Base-by-base conservation (phyloP, 176 grass and related monocot species). In the Chloris gayana region DNA sequence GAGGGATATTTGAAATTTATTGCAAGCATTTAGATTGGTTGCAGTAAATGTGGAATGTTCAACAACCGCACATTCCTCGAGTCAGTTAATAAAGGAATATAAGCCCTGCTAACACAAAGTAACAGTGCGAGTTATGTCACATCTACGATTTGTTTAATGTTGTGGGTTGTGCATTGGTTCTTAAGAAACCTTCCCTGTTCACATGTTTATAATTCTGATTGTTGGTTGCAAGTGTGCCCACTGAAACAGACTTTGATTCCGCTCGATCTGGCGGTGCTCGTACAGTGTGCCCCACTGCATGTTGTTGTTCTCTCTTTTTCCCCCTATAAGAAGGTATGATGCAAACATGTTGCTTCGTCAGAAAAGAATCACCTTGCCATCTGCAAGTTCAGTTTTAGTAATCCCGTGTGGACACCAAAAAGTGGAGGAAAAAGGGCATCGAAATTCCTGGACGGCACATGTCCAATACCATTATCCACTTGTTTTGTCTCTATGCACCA, bases 391-490 rank as follows among this genome's bases (percentile, higher is more conserved):
- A 56, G 22, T 56, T 56, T 22, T 56, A n/a, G 19, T 56, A 2
- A n/a, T 56, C 53, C 53, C 0, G 41, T 69, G 21, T 25, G 76
- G 64, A 22, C 25, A 47, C 19, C 21, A 71, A 31, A 22, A 46
- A 35, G 25, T 32, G 53, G 12, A 66, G 57, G 62, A 44, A 80
- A 80, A 50, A 39, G 8, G 0, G 3, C 19, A 39, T 24, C 71
- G 38, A 22, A 59, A 77, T 32, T 77, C 32, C 72, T 85, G 87
- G 82, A 81, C 87, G 87, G 45, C 72, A 85, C 71, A 56, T 70
- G 87, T 71, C 72, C 54, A 76, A 11, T 17, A 71, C 70, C 72
- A 58, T 88, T 85, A 89, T 89, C 87, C 65, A 12, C 25, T 51
- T 84, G 57, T 19, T 76, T 85, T 85, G 72, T 85, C 57, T 66